Base-by-base conservation (phyloP, 768 basidiomycete species). In the Lenzites betulinus region DNA sequence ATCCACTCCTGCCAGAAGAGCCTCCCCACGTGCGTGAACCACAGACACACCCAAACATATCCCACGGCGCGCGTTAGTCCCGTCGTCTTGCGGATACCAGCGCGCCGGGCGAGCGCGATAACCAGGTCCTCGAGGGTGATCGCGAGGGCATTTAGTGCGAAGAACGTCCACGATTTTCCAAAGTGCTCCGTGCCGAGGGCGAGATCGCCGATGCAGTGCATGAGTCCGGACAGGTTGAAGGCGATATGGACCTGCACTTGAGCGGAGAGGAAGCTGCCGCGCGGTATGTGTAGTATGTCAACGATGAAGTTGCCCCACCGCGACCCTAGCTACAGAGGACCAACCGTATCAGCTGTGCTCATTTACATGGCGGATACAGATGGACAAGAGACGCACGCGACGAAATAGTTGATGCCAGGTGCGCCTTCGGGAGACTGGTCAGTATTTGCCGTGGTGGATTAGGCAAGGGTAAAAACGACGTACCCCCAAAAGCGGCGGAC, bases 401-500 rank as follows among this genome's bases (percentile, higher is more conserved):
- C 73, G 72, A 33, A 77, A 43, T 35, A 69, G 57, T 54, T 79
- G 78, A 59, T 79, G 78, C 77, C 77, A 79, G 0, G 69, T 65
- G 30, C 69, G 69, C 18, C 76, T 75, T 51, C 18, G 9, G 30
- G 1, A 22, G 16, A 2, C 23, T 28, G 28, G 20, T 18, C 28
- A 23, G 22, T 18, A 18, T 11, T 28, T 30, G 7, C 4, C n/a
- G 7, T 0, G 25, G 2, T n/a, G 20, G 16, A 38, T 26, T 18
- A 43, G 25, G 26, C 12, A 33, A 13, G 43, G 18, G 47, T 11
- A 33, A 33, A 25, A 25, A 46, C 1, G 7, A 69, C 76, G 63
- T 60, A 78, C 77, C 78, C 73, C 79, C 79, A 80, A 26, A 76
- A 71, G 7, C 70, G 69, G 18, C 76, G 73, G 15, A 81, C 54